Evolutionary conservation across 257 asterid species (phyloP).

Genomic region (Solanum lycopersicoides): DNA sequence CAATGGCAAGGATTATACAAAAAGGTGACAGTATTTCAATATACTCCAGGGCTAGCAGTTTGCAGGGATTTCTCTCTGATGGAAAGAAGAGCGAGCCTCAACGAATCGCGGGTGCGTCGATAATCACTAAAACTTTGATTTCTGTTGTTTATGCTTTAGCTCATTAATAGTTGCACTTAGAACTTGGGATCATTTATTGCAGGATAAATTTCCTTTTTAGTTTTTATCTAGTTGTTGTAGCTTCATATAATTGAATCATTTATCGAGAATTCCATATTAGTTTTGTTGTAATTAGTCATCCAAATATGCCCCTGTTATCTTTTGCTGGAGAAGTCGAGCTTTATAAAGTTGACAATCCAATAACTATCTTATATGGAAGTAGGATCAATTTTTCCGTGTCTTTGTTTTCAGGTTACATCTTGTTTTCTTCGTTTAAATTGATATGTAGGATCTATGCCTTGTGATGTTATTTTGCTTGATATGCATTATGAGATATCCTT

Average conservation of each 20-base stretch:
- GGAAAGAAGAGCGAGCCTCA: slow-evolving; percentile 79
- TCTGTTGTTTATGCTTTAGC: not conserved
- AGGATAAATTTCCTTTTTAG: not conserved
- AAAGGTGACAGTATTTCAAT: slow-evolving; percentile 87
- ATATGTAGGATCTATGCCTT: not conserved
- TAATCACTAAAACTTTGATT: not conserved
- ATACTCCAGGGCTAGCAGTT: slow-evolving; percentile 96
- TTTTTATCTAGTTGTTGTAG: not conserved
- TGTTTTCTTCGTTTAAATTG: not conserved
- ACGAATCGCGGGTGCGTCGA: slow-evolving; percentile 77
- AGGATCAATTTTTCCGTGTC: not conserved
- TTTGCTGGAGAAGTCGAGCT: not conserved
- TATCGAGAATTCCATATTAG: not conserved
- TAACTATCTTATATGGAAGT: not conserved
- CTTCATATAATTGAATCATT: not conserved
- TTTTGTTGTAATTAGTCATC: not conserved
- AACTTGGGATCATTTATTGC: not conserved
- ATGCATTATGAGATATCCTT: not conserved
- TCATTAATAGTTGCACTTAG: not conserved
- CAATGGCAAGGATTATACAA: slow-evolving; percentile 76
- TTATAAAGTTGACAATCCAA: not conserved
- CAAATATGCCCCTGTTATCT: not conserved
- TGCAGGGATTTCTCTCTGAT: slow-evolving; percentile 95
- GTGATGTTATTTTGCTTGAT: not conserved
- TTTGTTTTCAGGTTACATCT: not conserved